Base-by-base conservation (phyloP, 1,284 basidiomycete genomes). In the Chondrostereum purpureum region DNA sequence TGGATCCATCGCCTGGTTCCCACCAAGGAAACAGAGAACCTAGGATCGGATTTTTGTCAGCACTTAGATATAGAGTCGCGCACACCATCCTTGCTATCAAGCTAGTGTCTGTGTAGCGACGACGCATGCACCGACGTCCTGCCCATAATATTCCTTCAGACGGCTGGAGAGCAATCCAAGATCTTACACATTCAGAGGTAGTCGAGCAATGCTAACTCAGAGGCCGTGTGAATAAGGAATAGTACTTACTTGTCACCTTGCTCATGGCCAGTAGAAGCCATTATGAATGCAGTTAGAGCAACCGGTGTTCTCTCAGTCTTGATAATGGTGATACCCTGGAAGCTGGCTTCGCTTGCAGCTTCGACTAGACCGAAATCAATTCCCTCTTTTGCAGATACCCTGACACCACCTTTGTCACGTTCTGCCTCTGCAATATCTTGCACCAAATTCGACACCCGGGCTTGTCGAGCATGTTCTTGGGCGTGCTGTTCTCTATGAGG, bases 401-500 rank as follows among this genome's bases (percentile, higher is more conserved):
- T 46, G 14, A 59, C 46, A 14, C 53, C 58, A 44, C 54, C 39
- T 40, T 60, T 58, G 45, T 60, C 55, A 39, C 50, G 45, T 39
- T 56, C 54, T 5, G 57, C 55, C 18, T 56, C 51, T 17, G 50
- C 51, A n/a, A 58, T 46, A 5, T 53, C 55, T 20, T 50, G 47
- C 21, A 36, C 39, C 10, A 50, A 27, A n/a, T n/a, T n/a, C n/a
- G 8, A n/a, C n/a, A n/a, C 27, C n/a, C 44, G 43, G 17, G 46
- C 31, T 16, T 35, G 44, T n/a, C 44, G 27, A n/a, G 39, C 33
- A 42, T 53, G 51, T 19, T 27, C 31, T n/a, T 43, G 24, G 13
- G 50, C 10, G 45, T 53, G 51, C 3, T 47, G 43, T 21, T 47
- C 20, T 14, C 42, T 39, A 4, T 47, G 34, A 36, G 38, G 39